phyloP scores from a whole-genome alignment of 495 filamentous ascomycete species.

The Parathielavia hyrcaniae region DNA sequence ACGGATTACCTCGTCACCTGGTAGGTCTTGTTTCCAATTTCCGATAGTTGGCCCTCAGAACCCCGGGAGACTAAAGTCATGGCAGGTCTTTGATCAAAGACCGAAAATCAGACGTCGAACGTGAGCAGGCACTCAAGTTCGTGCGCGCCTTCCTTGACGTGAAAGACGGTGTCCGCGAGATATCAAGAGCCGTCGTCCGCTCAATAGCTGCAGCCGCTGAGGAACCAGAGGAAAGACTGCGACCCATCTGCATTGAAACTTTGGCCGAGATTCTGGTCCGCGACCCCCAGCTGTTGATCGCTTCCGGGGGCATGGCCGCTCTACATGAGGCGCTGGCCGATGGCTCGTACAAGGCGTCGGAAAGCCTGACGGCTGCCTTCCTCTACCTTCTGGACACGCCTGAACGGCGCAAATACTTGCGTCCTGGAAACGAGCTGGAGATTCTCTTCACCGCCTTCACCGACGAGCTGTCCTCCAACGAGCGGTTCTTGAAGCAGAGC shows the following conservation, averaged over 20 bases:
- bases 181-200: slow-evolving; percentile 77
- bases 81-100: slow-evolving; percentile 80
- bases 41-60: background rate
- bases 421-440: slow-evolving; percentile 72
- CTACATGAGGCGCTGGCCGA: slow-evolving; percentile 81
- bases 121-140: slow-evolving; percentile 95
- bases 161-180: slow-evolving; percentile 82
- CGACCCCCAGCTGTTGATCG: slow-evolving; percentile 69
- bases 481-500: slow-evolving; percentile 73
- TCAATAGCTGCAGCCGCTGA: slow-evolving; percentile 88
- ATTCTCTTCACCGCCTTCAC: slow-evolving; percentile 84
- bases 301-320: slow-evolving; percentile 72
- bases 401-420: slow-evolving; percentile 67
- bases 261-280: slow-evolving; percentile 84
- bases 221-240: slow-evolving; percentile 76
- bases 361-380: slow-evolving; percentile 76
- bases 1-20: slow-evolving; percentile 89
- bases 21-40: slow-evolving; percentile 29
- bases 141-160: slow-evolving; percentile 92
- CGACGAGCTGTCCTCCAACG: slow-evolving; percentile 65
- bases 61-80: background rate
- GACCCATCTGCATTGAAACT: slow-evolving; percentile 85
- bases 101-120: slow-evolving; percentile 88
- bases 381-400: slow-evolving; percentile 85
- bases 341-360: slow-evolving; percentile 84